These are phyloP conservation scores for Coffea humblotiana DNA, from an alignment of 305 asterid species.

Conservation along the genomic window DNA sequence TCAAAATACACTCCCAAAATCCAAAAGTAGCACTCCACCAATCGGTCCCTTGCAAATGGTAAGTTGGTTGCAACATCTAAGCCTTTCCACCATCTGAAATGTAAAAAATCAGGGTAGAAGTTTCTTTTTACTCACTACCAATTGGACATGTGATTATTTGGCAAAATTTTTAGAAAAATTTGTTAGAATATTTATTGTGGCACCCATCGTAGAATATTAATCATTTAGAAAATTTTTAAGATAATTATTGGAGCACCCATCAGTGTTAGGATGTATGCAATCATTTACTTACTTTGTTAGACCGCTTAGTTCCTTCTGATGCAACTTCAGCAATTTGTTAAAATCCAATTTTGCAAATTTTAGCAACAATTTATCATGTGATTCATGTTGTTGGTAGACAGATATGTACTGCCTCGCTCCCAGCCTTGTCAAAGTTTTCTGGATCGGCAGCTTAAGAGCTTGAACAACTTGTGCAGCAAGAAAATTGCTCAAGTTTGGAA, in stretches of 20 bases:
- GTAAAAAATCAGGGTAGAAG: neutral
- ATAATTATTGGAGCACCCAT: no score
- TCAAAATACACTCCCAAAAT: constrained; percentile 24
- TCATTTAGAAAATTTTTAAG: no score
- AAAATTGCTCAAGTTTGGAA: constrained; percentile 7
- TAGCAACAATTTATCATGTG: constrained; percentile 25
- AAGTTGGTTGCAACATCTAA: constrained; percentile 28
- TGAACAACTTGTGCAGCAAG: constrained; percentile 19
- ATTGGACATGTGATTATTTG: neutral
- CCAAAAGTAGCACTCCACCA: constrained; percentile 40
- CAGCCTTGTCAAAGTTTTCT: constrained; percentile 33
- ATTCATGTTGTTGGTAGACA: constrained; percentile 22
- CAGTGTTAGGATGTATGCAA: neutral
- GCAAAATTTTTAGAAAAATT: no score
- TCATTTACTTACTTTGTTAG: no score
- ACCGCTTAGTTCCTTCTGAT: no score
- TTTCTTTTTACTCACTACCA: neutral
- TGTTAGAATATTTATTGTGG: no score
- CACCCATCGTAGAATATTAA: no score
- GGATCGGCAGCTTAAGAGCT: constrained; percentile 28
- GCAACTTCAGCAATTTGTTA: no score
- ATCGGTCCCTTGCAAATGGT: constrained; percentile 47
- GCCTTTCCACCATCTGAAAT: constrained; percentile 46
- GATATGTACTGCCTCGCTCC: constrained; percentile 34
- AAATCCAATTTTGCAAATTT: constrained; percentile 39